Conservation (phyloP, 441 rosid species). For the Erysimum cheiri region DNA sequence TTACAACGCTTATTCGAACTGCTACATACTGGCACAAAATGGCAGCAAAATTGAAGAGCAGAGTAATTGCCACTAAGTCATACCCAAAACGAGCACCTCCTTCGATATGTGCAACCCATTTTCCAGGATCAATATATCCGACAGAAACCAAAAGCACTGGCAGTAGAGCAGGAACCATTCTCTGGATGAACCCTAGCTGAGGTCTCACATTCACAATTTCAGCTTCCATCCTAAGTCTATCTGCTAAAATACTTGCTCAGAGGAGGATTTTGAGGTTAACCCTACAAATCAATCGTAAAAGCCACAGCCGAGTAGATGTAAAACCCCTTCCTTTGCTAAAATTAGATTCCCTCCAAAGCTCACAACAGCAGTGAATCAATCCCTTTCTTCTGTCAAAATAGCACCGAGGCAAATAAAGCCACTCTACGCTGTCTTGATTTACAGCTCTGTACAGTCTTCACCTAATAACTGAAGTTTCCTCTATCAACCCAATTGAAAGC, state of each 20-base stretch:
- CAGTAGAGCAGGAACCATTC: conserved; percentile 64
- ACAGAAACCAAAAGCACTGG: conserved; percentile 80
- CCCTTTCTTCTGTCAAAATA: conserved; percentile 30
- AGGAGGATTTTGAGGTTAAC: conserved; percentile 19
- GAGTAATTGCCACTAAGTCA: conserved; percentile 72
- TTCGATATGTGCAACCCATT: conserved; percentile 90
- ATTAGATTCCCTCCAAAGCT: conserved; percentile 33
- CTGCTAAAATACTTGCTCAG: conserved; percentile 34
- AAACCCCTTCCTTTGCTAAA: conserved; percentile 28
- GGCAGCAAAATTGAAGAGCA: conserved; percentile 81
- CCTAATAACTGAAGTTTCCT: conserved; percentile 36
- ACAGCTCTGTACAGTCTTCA: conserved; percentile 35
- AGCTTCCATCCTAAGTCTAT: conserved; percentile 66
- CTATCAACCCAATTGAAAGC: conserved; percentile 25
- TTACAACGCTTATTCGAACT: conserved; percentile 77
- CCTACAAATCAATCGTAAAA: conserved; percentile 40
- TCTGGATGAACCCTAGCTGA: conserved; percentile 52
- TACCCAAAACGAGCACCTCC: conserved; percentile 92
- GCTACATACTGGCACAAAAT: conserved; percentile 89
- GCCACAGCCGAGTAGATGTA: conserved; percentile 37
- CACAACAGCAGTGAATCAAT: conserved; percentile 27
- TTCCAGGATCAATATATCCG: conserved; percentile 96
- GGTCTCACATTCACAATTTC: conserved; percentile 52
- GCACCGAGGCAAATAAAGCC: conserved; percentile 26
- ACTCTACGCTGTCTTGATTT: conserved; percentile 25